A percentile compares a stretch with the other conserved stretches of the same genome.
These are phyloP conservation scores for Talaromyces adpressus DNA, from an alignment of 495 filamentous ascomycete genomes.

Conservation along the genomic window DNA sequence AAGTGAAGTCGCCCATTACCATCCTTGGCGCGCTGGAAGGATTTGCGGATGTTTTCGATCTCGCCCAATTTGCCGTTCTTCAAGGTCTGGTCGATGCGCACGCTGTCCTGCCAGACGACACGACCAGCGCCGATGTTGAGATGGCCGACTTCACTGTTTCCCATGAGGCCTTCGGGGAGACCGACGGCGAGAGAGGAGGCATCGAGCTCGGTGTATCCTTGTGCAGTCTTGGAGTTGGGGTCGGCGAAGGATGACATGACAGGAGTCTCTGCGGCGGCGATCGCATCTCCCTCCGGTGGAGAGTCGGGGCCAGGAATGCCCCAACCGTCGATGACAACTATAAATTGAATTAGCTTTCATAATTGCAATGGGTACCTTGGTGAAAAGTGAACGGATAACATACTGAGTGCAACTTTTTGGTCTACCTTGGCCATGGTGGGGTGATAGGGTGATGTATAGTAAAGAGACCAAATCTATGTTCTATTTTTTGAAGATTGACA, in stretches of 20 bases:
- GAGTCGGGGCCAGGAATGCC: conserved; percentile 76
- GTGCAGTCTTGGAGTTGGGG: conserved; percentile 54
- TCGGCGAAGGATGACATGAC: conserved; percentile 75
- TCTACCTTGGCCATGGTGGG: conserved; percentile 46
- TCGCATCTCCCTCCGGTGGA: conserved; percentile 83
- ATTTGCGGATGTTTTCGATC: conserved; percentile 69
- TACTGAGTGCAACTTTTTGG: conserved; percentile 92
- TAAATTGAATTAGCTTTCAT: conserved; percentile 16
- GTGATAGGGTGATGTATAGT: neutral
- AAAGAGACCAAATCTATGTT: neutral
- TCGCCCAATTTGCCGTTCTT: conserved; percentile 79
- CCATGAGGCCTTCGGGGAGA: conserved; percentile 94
- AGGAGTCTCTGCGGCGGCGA: conserved; percentile 84
- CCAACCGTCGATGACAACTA: conserved; percentile 98
- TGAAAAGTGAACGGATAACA: conserved; percentile 22
- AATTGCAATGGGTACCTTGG: neutral
- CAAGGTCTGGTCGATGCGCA: conserved; percentile 91
- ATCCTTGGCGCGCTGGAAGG: conserved; percentile 74
- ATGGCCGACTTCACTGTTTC: conserved; percentile 97
- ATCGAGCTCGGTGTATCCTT: conserved; percentile 82
- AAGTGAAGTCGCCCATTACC: conserved; percentile 90
- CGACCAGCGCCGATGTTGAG: conserved; percentile 96
- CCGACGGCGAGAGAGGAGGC: conserved; percentile 95
- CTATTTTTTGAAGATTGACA: too few species aligned
- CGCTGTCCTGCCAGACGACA: conserved; percentile 99